A percentile compares a stretch with the other conserved stretches of the same genome.
These are phyloP conservation scores for Alternaria gansuensis DNA, from an alignment of 2,329 filamentous ascomycete species.

Conservation along the genomic window DNA sequence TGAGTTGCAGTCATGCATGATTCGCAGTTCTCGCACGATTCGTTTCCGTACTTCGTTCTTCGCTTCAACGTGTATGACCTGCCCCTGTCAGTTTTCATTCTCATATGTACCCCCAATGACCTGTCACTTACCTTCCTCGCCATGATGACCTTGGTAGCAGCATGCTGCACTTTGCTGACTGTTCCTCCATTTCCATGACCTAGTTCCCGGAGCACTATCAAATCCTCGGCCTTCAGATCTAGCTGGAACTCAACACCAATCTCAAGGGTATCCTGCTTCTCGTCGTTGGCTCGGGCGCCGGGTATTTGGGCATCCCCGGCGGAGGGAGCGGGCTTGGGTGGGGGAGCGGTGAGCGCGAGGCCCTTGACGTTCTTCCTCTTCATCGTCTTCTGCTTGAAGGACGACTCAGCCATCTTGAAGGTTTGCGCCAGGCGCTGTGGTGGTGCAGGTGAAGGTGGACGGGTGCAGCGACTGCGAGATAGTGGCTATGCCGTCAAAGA, in stretches of 20 bases:
- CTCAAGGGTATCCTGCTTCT: constrained; percentile 78
- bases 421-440: constrained; percentile 30
- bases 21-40: constrained; percentile 95
- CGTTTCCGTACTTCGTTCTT: constrained; percentile 97
- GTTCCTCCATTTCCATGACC: constrained; percentile 97
- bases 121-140: constrained; percentile 80
- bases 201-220: constrained; percentile 92
- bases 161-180: constrained; percentile 96
- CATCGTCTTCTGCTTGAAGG: constrained; percentile 77
- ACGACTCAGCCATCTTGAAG: constrained; percentile 63
- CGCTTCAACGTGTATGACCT: constrained; percentile 98
- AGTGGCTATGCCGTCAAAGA: constrained; percentile 13
- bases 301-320: constrained; percentile 73
- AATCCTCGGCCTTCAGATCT: constrained; percentile 88
- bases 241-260: constrained; percentile 98
- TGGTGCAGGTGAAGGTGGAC: constrained; percentile 13
- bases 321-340: constrained; percentile 75
- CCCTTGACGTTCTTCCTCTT: constrained; percentile 99
- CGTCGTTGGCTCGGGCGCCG: constrained; percentile 66
- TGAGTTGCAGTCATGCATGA: constrained; percentile 97
- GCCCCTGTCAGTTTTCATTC: constrained; percentile 26
- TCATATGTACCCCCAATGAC: neutral
- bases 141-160: constrained; percentile 95
- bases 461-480: constrained; percentile 14
- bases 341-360: constrained; percentile 81